Base-by-base conservation (phyloP, 163 green algal species). In the Chlorella variabilis region DNA sequence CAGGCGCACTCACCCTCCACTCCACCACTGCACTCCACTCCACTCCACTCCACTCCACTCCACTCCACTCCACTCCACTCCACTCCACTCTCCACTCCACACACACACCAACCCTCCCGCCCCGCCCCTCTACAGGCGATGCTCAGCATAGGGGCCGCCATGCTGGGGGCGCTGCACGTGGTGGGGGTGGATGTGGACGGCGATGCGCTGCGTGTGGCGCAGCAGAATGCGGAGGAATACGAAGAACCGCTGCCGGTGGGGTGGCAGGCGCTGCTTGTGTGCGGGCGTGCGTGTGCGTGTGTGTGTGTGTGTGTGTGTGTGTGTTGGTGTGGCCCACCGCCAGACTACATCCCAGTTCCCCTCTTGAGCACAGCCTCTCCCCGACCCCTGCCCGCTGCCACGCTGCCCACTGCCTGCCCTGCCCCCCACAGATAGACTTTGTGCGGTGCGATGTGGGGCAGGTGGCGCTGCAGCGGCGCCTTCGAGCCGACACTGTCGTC, bases 131-230 rank as follows among this genome's bases (percentile, higher is more conserved):
- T 80, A 62, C 90, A 96, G 93, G 96, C 90, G 36, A 96, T 98
- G 91, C 87, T 99, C 11, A 84, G 84, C 34, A 97, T 98, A n/a
- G 95, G 92, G 1, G 91, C 93, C 2, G 89, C 90, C 18, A 81
- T 98, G 58, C 80, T 98, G 75, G 96, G 93, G 34, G 91, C 88
- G 21, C 42, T 69, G 1, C 84, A 93, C 58, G 94, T 98, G 41
- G 8, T 98, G 15, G 96, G 89, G 0, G 56, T 98, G 11, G 96
- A 99, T 75, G 82, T 98, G 0, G 96, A 99, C 81, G 29, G 61
- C 3, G 94, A 96, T 71, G 96, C 96, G 1, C 85, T 99, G 34
- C 83, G 90, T 3, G 81, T 90, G 5, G 91, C 92, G 0, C 71
- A 82, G 11, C 79, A 89, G 4, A 99, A 98, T 80, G 75, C 86